Percentiles rank a stretch among this genome's conserved stretches.
Evolutionary conservation across 768 basidiomycete genomes (phyloP).

Genomic region (Rhodosporidiobolus sp.): DNA sequence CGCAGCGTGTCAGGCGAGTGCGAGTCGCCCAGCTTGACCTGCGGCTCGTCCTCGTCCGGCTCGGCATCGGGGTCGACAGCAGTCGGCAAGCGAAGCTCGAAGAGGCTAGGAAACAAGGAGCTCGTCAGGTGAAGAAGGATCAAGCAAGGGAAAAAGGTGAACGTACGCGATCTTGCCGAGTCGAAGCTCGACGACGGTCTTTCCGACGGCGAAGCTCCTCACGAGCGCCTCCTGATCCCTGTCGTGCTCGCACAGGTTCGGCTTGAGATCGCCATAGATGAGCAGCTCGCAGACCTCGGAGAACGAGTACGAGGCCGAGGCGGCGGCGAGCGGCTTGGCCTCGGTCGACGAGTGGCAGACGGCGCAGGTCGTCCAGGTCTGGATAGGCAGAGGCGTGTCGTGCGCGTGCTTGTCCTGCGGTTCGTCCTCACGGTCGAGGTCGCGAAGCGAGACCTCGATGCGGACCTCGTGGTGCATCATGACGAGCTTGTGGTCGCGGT

Average conservation of each 20-base stretch:
- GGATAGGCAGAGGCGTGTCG: not conserved
- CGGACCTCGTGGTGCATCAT: conserved; percentile 14
- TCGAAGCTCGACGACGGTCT: not conserved
- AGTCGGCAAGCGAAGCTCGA: conserved; percentile 35
- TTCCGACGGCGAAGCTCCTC: conserved; percentile 8
- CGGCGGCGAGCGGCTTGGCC: not conserved
- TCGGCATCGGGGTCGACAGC: conserved; percentile 31
- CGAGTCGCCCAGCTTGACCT: not conserved
- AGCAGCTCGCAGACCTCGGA: conserved; percentile 35
- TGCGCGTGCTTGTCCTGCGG: not conserved
- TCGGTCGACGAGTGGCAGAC: conserved; percentile 7
- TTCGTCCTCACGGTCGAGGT: not conserved
- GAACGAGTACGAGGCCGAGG: conserved; percentile 9
- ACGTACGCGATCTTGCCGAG: conserved; percentile 21
- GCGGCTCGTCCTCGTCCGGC: not conserved
- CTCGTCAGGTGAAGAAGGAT: not conserved
- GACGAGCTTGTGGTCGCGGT: conserved; percentile 12
- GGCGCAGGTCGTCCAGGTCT: conserved; percentile 14
- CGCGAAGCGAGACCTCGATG: conserved; percentile 13
- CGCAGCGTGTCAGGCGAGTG: not conserved
- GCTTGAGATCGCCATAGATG: conserved; percentile 28
- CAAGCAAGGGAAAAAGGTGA: not conserved
- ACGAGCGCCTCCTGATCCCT: conserved; percentile 20
- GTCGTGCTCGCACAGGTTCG: conserved; percentile 33
- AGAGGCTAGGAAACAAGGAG: conserved; percentile 3